Evolutionary conservation across 768 basidiomycete genomes (phyloP), one percentile per base, ranked within the genome.

Genomic region (Melanogaster broomeanus): DNA sequence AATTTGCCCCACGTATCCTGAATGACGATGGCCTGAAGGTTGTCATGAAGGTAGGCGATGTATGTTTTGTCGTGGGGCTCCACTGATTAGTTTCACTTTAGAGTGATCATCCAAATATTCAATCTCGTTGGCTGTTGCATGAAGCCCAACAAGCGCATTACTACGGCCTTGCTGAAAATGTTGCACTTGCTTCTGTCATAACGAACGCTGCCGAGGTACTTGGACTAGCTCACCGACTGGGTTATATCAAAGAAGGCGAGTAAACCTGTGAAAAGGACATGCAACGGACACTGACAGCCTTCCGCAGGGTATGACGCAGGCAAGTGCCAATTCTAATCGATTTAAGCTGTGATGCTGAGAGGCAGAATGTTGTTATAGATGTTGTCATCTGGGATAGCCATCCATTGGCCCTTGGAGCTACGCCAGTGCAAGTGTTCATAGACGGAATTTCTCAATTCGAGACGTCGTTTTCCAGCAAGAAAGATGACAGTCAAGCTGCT

Each of bases 131-230:
- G 68, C 77, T 96, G 10, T 63, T 92, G 19, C 88, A 84, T 57
- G 92, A 95, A 66, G 91, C 92, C 4, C 89, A 91, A 60, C 88
- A 90, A 68, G 89, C 87, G 1, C 82, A 87, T 62, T 87, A 85
- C 64, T 91, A 88, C 59, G 90, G 91, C 11, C 76, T 95, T 6
- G 82, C 87, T 28, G 75, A 75, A 7, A 82, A 85, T 45, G 71
- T 83, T 9, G 88, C 93, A 0, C 74, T 96, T 31, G 76, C 85
- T 3, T 82, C 90, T 22, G 85, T 95, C 10, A 95, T 84, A 1
- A 81, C 81, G 24, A 82, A 77, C 35, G 78, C 93, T 27, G 93
- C 93, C 0, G 74, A 80, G 30, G 74, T 82, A 5, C 79, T 89
- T 45, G 94, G 93, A 19, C 76, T 94, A 65, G 82, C 77, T 6